These are phyloP conservation scores for Trichophyton simii DNA, from an alignment of 2,329 filamentous ascomycete genomes.

Conservation along the genomic window DNA sequence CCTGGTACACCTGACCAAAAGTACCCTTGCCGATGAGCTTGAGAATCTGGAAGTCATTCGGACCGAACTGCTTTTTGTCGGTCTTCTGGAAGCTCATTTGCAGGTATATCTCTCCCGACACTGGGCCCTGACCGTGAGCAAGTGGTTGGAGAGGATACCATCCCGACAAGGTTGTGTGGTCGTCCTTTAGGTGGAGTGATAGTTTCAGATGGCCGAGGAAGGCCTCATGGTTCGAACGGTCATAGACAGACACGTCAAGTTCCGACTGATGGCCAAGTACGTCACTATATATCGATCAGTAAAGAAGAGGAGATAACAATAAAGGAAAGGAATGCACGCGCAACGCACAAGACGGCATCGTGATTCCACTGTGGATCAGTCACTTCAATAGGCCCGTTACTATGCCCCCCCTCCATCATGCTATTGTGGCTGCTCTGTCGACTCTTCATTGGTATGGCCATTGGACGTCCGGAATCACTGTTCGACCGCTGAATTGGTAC, in stretches of 20 bases:
- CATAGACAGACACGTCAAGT: constrained; percentile 88
- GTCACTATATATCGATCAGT: constrained; percentile 49
- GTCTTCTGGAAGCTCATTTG: constrained; percentile 74
- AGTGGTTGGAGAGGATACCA: constrained; percentile 78
- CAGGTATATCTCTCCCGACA: constrained; percentile 76
- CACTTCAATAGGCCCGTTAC: constrained; percentile 48
- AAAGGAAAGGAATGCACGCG: neutral
- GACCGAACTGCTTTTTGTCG: constrained; percentile 83
- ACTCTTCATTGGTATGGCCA: constrained; percentile 95
- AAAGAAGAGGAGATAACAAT: constrained; percentile 3
- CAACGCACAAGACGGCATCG: constrained; percentile 78
- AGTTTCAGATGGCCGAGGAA: constrained; percentile 87
- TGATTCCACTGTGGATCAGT: constrained; percentile 93
- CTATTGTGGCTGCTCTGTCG: constrained; percentile 95
- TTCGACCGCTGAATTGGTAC: constrained; percentile 56
- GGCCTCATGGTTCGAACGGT: constrained; percentile 69
- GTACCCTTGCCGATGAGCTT: constrained; percentile 97
- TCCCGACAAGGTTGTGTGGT: constrained; percentile 59
- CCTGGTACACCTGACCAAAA: constrained; percentile 96
- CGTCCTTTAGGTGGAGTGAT: constrained; percentile 54
- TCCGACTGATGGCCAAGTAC: constrained; percentile 84
- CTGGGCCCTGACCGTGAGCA: constrained; percentile 63
- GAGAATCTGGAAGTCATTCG: constrained; percentile 88
- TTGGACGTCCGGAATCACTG: constrained; percentile 69
- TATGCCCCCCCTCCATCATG: constrained; percentile 51